phyloP scores from a whole-genome alignment of 768 basidiomycete species.

The Pulveroboletus sp. region DNA sequence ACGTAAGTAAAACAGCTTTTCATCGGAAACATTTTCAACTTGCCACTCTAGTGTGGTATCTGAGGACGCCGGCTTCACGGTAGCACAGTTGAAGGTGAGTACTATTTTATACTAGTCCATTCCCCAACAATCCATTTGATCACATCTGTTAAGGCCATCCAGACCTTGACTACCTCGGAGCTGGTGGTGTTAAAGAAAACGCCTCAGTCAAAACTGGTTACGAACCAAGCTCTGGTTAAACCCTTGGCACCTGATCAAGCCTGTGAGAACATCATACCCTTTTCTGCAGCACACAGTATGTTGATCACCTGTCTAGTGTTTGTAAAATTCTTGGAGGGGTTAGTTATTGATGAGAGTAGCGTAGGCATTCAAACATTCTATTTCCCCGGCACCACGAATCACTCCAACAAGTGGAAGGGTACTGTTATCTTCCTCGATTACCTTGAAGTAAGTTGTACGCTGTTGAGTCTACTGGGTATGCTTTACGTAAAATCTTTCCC shows the following conservation, averaged over 20 bases:
- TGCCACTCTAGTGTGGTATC: background rate
- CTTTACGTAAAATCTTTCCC: no score
- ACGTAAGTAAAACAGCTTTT: background rate
- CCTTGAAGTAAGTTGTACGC: background rate
- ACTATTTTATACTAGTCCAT: background rate
- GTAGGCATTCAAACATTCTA: background rate
- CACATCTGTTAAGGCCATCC: background rate
- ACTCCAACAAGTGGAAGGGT: background rate
- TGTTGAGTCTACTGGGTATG: no score
- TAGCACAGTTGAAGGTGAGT: background rate
- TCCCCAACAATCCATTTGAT: background rate
- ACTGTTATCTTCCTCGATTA: background rate
- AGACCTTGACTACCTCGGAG: background rate
- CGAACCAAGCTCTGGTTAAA: background rate
- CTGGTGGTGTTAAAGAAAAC: no score
- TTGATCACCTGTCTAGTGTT: background rate
- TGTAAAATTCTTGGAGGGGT: background rate
- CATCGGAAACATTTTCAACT: background rate
- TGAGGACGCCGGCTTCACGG: background rate
- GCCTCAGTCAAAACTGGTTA: background rate
- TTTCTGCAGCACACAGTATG: background rate
- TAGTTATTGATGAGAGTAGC: background rate
- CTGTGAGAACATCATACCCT: background rate
- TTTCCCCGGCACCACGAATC: no score
- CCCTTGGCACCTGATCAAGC: background rate